Evolutionary conservation across 2,329 filamentous ascomycete species (phyloP).

Genomic region (Monosporascus sp.): DNA sequence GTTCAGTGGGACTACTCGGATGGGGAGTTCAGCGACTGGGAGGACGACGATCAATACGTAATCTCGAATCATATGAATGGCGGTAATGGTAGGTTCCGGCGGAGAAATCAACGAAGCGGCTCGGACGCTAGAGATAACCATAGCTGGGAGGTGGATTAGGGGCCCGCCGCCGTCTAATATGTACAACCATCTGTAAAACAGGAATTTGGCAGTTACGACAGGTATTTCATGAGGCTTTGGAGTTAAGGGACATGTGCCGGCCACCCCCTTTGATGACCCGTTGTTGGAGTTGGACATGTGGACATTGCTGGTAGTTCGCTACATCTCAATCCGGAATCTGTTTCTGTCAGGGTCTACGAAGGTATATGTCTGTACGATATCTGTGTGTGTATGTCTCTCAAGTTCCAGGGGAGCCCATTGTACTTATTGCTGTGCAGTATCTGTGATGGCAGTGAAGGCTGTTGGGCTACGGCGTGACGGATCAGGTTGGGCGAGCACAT

Average conservation of each 20-base stretch:
- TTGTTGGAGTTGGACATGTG: neutral
- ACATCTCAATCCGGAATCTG: too few species aligned
- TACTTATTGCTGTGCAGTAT: too few species aligned
- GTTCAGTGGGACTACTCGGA: slow-evolving; percentile 61
- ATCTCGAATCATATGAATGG: slow-evolving; percentile 13
- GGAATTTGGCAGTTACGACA: neutral
- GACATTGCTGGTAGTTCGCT: neutral
- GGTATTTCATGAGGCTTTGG: neutral
- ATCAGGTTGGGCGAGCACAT: too few species aligned
- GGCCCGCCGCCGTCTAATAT: neutral
- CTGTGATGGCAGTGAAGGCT: too few species aligned
- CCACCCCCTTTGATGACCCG: neutral
- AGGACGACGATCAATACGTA: slow-evolving; percentile 46
- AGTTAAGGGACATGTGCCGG: neutral
- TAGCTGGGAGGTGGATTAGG: slow-evolving; percentile 30
- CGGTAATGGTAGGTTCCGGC: slow-evolving; percentile 8
- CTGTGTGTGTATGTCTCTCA: too few species aligned
- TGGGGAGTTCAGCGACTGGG: slow-evolving; percentile 47
- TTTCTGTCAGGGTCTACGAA: too few species aligned
- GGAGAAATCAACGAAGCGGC: neutral
- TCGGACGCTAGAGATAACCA: slow-evolving; percentile 13
- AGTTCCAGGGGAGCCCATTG: too few species aligned
- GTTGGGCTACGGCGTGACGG: too few species aligned
- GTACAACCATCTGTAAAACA: neutral
- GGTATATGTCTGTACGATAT: too few species aligned